phyloP scores from a whole-genome alignment of 345 rosid species.

The Aquilaria yunnanensis region DNA sequence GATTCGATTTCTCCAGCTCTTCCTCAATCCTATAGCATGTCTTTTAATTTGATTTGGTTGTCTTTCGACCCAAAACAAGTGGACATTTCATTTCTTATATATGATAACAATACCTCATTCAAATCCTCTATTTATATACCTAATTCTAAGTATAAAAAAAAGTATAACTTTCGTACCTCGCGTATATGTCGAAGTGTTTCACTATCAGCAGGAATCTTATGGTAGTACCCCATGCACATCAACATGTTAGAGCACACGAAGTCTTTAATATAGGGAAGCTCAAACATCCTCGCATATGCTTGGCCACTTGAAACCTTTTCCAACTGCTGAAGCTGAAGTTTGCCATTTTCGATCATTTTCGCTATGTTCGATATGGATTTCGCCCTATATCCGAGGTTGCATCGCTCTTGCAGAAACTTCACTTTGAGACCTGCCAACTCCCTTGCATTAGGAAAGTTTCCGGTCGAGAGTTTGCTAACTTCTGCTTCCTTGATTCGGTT shows the following conservation, averaged over 20 bases:
- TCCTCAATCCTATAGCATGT: too few species aligned
- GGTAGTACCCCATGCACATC: constrained; percentile 52
- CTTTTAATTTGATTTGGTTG: too few species aligned
- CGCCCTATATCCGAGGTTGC: constrained; percentile 46
- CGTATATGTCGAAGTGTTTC: constrained; percentile 48
- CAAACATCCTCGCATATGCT: constrained; percentile 22
- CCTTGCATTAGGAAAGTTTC: constrained; percentile 40
- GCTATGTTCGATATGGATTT: constrained; percentile 40
- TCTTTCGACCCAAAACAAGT: too few species aligned
- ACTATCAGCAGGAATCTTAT: constrained; percentile 42
- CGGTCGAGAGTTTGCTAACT: constrained; percentile 4
- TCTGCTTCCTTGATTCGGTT: constrained; percentile 1
- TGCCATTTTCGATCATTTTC: constrained; percentile 34
- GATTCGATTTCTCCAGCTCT: too few species aligned
- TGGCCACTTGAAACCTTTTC: constrained; percentile 26
- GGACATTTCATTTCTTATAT: too few species aligned
- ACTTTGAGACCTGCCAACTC: constrained; percentile 43
- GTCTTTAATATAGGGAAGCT: constrained; percentile 27
- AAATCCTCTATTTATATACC: too few species aligned
- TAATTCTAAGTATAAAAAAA: neutral
- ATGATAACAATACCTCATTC: too few species aligned
- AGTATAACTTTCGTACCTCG: constrained; percentile 20
- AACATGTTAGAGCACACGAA: constrained; percentile 49
- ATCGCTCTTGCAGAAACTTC: constrained; percentile 34
- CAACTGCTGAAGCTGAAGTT: constrained; percentile 25